phyloP scores from a whole-genome alignment of 2,329 filamentous ascomycete species.

The Geosmithia flava region DNA sequence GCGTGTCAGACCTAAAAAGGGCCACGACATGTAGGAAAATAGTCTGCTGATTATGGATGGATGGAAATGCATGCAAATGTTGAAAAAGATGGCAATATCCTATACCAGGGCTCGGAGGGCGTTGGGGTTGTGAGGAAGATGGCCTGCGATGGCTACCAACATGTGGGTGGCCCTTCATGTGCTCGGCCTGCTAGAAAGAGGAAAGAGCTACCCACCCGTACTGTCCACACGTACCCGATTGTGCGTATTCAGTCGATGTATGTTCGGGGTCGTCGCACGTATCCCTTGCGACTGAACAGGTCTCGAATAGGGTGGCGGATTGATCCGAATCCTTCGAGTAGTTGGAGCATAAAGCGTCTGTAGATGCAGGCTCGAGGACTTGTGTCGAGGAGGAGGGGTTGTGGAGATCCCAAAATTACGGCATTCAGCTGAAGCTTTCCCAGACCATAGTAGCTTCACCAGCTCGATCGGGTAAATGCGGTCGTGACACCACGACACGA shows the following conservation, averaged over 20 bases:
- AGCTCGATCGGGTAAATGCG: too few relatives aligned
- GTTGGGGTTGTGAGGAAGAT: not conserved
- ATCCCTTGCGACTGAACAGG: not conserved
- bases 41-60: not conserved
- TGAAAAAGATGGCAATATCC: not conserved
- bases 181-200: not conserved
- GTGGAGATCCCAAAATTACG: too few relatives aligned
- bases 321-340: too few relatives aligned
- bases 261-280: not conserved
- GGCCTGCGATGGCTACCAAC: not conserved
- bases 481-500: too few relatives aligned
- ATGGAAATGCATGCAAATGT: not conserved
- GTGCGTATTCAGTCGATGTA: not conserved
- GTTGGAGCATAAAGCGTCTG: too few relatives aligned
- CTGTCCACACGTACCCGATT: not conserved
- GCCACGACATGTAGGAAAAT: not conserved
- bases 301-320: too few relatives aligned
- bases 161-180: not conserved
- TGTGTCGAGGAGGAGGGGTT: too few relatives aligned
- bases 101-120: not conserved
- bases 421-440: too few relatives aligned
- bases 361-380: too few relatives aligned
- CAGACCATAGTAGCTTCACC: too few relatives aligned
- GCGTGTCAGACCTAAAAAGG: not conserved
- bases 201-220: not conserved